These are phyloP conservation scores for Colletotrichum spinosum DNA, from an alignment of 2,329 filamentous ascomycete genomes.

Conservation along the genomic window DNA sequence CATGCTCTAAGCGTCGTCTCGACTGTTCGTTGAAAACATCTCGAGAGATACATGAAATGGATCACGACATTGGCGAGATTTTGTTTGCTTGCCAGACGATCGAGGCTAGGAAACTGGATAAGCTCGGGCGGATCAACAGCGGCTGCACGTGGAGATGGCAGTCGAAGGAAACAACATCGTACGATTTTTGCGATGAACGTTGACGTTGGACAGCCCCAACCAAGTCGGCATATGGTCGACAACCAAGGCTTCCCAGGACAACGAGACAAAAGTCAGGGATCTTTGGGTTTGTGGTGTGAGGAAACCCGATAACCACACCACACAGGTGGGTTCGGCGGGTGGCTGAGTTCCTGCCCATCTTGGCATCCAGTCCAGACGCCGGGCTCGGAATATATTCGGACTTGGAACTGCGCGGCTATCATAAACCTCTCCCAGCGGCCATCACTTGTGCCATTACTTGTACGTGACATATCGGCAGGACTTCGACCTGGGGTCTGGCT, in stretches of 20 bases:
- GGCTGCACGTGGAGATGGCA: slow-evolving; percentile 30
- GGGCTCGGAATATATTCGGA: slow-evolving; percentile 11
- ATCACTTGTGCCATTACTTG: no score
- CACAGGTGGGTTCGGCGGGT: slow-evolving; percentile 16
- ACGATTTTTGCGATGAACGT: slow-evolving; percentile 38
- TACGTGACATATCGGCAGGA: neutral
- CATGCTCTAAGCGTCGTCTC: slow-evolving; percentile 68
- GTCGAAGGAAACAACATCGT: slow-evolving; percentile 34
- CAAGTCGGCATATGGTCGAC: neutral
- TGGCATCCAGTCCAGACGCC: slow-evolving; percentile 19
- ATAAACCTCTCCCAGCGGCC: neutral
- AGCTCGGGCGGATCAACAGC: slow-evolving; percentile 31
- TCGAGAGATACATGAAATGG: slow-evolving; percentile 21
- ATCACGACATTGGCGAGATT: slow-evolving; percentile 16
- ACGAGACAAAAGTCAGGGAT: slow-evolving; percentile 17
- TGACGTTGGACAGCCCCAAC: slow-evolving; percentile 16
- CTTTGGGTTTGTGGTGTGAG: slow-evolving; percentile 15
- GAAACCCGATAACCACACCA: slow-evolving; percentile 25
- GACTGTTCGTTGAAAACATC: slow-evolving; percentile 6
- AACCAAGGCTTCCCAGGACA: slow-evolving; percentile 24
- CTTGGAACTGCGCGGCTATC: slow-evolving; percentile 11
- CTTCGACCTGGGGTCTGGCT: slow-evolving; percentile 18
- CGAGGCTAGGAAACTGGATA: slow-evolving; percentile 32
- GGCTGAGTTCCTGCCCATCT: slow-evolving; percentile 28
- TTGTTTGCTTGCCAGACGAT: slow-evolving; percentile 25